These are phyloP conservation scores for Globisporangium canariense DNA, from an alignment of 352 stramenopile species.

Conservation along the genomic window DNA sequence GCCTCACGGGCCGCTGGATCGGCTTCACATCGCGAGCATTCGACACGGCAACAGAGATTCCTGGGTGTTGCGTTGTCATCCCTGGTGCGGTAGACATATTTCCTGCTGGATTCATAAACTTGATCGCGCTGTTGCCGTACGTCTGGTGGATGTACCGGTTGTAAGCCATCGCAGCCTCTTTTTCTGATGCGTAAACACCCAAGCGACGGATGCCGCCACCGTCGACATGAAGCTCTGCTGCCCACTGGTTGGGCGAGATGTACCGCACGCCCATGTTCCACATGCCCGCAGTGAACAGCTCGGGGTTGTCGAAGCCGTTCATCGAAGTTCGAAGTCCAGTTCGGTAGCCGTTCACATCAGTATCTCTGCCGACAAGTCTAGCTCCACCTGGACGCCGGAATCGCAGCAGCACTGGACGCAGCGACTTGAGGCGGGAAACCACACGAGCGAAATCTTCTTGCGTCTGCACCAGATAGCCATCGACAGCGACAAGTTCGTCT, in stretches of 20 bases:
- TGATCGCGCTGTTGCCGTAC: slow-evolving; percentile 71
- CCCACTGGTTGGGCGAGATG: slow-evolving; percentile 69
- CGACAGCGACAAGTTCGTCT: slow-evolving; percentile 82
- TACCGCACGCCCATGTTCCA: slow-evolving; percentile 85
- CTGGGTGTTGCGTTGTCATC: slow-evolving; percentile 18
- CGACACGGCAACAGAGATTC: slow-evolving; percentile 48
- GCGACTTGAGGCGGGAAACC: slow-evolving; percentile 76
- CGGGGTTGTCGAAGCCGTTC: slow-evolving; percentile 62
- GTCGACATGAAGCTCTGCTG: slow-evolving; percentile 79
- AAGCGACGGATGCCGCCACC: slow-evolving; percentile 75
- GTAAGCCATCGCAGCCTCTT: slow-evolving; percentile 80
- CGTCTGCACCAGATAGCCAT: slow-evolving; percentile 69
- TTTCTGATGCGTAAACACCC: slow-evolving; percentile 64
- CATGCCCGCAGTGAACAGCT: slow-evolving; percentile 75
- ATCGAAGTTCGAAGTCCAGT: slow-evolving; percentile 65
- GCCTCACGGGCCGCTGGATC: slow-evolving; percentile 37
- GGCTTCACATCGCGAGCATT: slow-evolving; percentile 57
- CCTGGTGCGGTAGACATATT: slow-evolving; percentile 20
- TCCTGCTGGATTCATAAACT: slow-evolving; percentile 85
- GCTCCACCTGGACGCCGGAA: slow-evolving; percentile 58
- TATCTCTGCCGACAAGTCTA: slow-evolving; percentile 33
- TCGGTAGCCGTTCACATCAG: slow-evolving; percentile 49
- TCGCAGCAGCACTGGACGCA: slow-evolving; percentile 73
- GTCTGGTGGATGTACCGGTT: slow-evolving; percentile 86
- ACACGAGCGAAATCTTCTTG: slow-evolving; percentile 83